These are phyloP conservation scores for Leonotis leonurus DNA, from an alignment of 257 asterid species.

Conservation along the genomic window DNA sequence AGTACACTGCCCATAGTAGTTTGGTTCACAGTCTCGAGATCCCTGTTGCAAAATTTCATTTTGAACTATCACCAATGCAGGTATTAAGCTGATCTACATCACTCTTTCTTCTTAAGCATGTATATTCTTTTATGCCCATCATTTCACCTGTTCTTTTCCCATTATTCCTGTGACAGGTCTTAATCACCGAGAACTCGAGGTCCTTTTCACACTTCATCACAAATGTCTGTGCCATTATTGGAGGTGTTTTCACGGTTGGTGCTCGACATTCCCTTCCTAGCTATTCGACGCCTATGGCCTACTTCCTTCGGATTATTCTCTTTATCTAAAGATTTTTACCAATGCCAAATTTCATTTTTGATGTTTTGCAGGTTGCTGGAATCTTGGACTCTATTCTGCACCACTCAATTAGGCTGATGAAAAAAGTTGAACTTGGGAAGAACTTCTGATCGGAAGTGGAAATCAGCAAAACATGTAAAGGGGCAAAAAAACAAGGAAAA, in stretches of 20 bases:
- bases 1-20: slow-evolving; percentile 95
- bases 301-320: not conserved
- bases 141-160: slow-evolving; percentile 1
- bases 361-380: slow-evolving; percentile 81
- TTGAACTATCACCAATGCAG: slow-evolving; percentile 94
- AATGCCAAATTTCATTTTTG: not conserved
- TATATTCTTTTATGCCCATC: not conserved
- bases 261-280: not conserved
- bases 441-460: slow-evolving; percentile 38
- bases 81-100: slow-evolving; percentile 25
- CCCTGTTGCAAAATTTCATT: slow-evolving; percentile 86
- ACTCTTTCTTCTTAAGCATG: not conserved
- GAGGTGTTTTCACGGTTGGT: slow-evolving; percentile 91
- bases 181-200: slow-evolving; percentile 66
- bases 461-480: slow-evolving; percentile 17
- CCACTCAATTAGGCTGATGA: slow-evolving; percentile 57
- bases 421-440: slow-evolving; percentile 86
- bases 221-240: slow-evolving; percentile 78
- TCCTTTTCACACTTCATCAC: slow-evolving; percentile 82
- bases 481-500: no score
- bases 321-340: not conserved
- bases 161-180: slow-evolving; percentile 33
- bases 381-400: slow-evolving; percentile 74
- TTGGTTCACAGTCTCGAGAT: slow-evolving; percentile 65
- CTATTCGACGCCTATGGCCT: not conserved